Conservation (phyloP, 2,329 filamentous ascomycete species). For the Phialophora chinensis region DNA sequence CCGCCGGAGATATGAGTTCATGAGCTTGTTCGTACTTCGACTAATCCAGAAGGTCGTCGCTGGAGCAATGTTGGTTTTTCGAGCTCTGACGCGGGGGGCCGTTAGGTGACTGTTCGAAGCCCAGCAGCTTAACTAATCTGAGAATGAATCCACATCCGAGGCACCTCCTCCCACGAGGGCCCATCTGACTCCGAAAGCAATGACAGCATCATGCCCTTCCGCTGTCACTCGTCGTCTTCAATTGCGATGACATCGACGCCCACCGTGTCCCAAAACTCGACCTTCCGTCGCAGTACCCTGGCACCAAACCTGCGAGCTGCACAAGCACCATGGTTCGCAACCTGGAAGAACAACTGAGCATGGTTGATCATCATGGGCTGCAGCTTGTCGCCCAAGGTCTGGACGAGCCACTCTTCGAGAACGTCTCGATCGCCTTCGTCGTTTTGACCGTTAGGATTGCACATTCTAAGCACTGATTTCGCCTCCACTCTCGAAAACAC, state of each 20-base stretch:
- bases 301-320: slow-evolving; percentile 20
- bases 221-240: slow-evolving; percentile 29
- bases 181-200: not conserved
- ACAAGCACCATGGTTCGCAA: slow-evolving; percentile 27
- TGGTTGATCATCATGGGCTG: slow-evolving; percentile 22
- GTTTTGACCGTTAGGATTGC: not conserved
- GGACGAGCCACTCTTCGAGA: slow-evolving; percentile 29
- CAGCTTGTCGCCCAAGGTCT: slow-evolving; percentile 14
- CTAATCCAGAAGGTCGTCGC: not conserved
- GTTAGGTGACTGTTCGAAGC: not conserved
- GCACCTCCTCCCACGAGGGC: too few relatives aligned
- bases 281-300: slow-evolving; percentile 17
- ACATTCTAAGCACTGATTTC: not conserved
- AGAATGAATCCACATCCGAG: not conserved
- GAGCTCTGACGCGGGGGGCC: too few relatives aligned
- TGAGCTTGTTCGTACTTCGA: not conserved
- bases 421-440: slow-evolving; percentile 10
- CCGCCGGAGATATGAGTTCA: not conserved
- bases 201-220: not conserved
- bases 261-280: slow-evolving; percentile 21
- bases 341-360: slow-evolving; percentile 23
- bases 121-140: not conserved
- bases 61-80: not conserved
- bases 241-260: slow-evolving; percentile 22
- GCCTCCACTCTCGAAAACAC: slow-evolving; percentile 27